Percentiles rank a stretch among this genome's conserved stretches.
Evolutionary conservation across 2,329 filamentous ascomycete species (phyloP).

Genomic region (Cladosporium velox): DNA sequence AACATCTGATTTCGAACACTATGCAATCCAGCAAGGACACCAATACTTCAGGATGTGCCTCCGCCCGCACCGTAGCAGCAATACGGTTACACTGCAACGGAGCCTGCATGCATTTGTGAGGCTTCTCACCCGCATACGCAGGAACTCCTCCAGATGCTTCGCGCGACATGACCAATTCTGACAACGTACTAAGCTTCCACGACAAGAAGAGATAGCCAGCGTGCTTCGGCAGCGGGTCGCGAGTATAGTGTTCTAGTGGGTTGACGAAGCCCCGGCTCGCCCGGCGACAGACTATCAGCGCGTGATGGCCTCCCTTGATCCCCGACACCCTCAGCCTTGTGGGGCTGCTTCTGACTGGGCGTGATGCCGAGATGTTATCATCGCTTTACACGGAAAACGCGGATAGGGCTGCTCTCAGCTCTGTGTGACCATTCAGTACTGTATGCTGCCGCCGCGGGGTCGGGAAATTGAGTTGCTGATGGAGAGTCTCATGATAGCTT

Average conservation of each 20-base stretch:
- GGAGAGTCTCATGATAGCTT: neutral
- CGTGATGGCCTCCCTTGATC: neutral
- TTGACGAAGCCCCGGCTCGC: neutral
- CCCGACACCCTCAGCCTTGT: neutral
- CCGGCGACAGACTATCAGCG: neutral
- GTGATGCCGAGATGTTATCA: neutral
- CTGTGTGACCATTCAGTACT: neutral
- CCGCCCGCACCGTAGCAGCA: neutral
- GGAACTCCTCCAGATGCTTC: neutral
- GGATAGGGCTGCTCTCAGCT: neutral
- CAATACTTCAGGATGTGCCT: neutral
- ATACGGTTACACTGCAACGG: neutral
- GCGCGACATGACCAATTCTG: neutral
- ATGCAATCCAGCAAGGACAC: neutral
- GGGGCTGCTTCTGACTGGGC: neutral
- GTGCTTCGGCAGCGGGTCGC: neutral
- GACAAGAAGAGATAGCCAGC: neutral
- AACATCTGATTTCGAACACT: neutral
- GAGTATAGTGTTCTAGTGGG: neutral
- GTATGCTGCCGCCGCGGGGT: neutral
- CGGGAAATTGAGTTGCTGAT: neutral
- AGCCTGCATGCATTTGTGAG: neutral
- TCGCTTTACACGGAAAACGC: neutral
- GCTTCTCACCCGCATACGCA: neutral
- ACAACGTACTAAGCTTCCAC: neutral